These are phyloP conservation scores for Grifola frondosa DNA, from an alignment of 1,284 basidiomycete genomes.

Conservation along the genomic window DNA sequence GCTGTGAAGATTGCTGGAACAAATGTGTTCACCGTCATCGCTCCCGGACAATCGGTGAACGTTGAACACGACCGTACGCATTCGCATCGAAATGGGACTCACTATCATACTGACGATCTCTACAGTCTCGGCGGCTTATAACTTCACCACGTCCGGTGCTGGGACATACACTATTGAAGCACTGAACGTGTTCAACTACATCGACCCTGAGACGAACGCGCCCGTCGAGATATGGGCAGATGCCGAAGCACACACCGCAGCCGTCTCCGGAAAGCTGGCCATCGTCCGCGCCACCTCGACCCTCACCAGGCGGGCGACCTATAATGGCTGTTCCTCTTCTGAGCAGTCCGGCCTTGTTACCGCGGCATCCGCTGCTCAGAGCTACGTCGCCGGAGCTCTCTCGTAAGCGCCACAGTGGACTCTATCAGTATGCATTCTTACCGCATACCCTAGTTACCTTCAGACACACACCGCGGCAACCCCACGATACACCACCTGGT, in stretches of 20 bases:
- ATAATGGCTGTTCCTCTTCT: slow-evolving; percentile 40
- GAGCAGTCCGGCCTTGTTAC: slow-evolving; percentile 33
- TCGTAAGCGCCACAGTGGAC: slow-evolving; percentile 22
- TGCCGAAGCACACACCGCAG: slow-evolving; percentile 33
- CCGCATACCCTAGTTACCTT: slow-evolving; percentile 26
- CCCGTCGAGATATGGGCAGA: slow-evolving; percentile 35
- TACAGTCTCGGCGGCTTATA: slow-evolving; percentile 46
- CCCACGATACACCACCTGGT: slow-evolving; percentile 46
- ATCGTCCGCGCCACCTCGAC: slow-evolving; percentile 26
- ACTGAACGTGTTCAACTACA: slow-evolving; percentile 42
- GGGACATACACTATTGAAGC: slow-evolving; percentile 44
- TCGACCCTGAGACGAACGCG: slow-evolving; percentile 32
- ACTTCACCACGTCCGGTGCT: slow-evolving; percentile 43
- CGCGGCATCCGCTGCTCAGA: slow-evolving; percentile 41
- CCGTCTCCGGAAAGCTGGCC: slow-evolving; percentile 39
- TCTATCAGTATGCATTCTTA: not conserved
- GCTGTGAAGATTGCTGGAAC: slow-evolving; percentile 23
- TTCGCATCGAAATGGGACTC: not conserved
- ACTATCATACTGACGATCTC: not conserved
- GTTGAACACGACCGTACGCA: slow-evolving; percentile 44
- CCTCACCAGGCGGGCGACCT: slow-evolving; percentile 37
- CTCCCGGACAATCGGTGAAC: slow-evolving; percentile 41
- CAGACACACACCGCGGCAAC: slow-evolving; percentile 30
- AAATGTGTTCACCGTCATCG: slow-evolving; percentile 37
- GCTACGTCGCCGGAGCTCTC: slow-evolving; percentile 38